phyloP scores from a whole-genome alignment of 148 eudicot genomes.

The Spergularia marina region DNA sequence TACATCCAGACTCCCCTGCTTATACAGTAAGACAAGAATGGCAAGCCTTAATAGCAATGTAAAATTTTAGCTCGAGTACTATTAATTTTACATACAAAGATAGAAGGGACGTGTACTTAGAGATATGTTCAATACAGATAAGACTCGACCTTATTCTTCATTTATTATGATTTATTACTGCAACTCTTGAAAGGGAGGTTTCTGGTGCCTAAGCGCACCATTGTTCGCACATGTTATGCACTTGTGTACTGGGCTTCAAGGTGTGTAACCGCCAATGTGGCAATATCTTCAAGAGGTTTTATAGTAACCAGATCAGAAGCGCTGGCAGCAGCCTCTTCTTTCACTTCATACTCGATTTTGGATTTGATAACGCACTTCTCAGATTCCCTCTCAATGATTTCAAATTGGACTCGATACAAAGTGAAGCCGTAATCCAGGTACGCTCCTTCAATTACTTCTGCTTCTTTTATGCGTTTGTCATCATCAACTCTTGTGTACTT shows the following conservation, averaged over 20 bases:
- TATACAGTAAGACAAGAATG: background rate
- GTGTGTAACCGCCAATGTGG: background rate
- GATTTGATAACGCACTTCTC: slow-evolving; percentile 36
- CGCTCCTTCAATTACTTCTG: slow-evolving; percentile 57
- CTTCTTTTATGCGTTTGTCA: slow-evolving; percentile 45
- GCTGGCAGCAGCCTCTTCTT: slow-evolving; percentile 39
- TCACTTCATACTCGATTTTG: slow-evolving; percentile 49
- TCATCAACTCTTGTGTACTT: slow-evolving; percentile 45
- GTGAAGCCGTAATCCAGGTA: slow-evolving; percentile 49
- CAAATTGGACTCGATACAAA: slow-evolving; percentile 35
- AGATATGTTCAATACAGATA: background rate
- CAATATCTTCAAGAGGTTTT: slow-evolving; percentile 30
- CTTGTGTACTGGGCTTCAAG: background rate
- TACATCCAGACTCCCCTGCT: background rate
- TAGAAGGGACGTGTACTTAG: slow-evolving; percentile 10
- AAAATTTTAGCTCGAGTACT: background rate
- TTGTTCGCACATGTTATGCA: too few species aligned
- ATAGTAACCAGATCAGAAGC: slow-evolving; percentile 33
- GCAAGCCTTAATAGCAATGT: slow-evolving; percentile 7
- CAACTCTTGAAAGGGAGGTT: too few species aligned
- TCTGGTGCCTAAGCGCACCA: too few species aligned
- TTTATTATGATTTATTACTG: too few species aligned
- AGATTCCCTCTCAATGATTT: slow-evolving; percentile 37
- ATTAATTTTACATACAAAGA: background rate
- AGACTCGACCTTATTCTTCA: too few species aligned